Conservation (phyloP, 345 rosid genomes). For the Excoecaria agallocha region DNA sequence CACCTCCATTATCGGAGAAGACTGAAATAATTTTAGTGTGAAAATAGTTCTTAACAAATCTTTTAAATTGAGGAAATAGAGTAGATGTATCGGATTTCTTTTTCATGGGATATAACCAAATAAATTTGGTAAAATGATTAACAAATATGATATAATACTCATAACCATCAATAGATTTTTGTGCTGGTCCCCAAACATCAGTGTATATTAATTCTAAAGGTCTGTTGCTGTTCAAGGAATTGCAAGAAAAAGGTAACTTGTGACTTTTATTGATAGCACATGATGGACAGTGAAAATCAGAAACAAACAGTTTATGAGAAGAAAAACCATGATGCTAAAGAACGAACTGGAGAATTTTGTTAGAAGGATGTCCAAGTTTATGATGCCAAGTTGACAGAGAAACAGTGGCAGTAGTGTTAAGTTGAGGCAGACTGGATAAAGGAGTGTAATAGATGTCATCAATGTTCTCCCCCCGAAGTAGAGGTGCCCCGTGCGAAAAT, state of each 20-base stretch:
- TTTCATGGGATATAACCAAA: neutral
- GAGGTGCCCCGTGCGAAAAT: neutral
- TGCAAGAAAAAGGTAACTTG: neutral
- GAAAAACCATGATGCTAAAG: neutral
- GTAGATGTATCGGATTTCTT: neutral
- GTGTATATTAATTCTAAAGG: neutral
- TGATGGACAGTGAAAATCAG: neutral
- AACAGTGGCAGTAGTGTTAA: neutral
- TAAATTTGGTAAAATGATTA: neutral
- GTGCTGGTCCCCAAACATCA: neutral
- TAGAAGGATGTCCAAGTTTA: neutral
- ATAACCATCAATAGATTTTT: neutral
- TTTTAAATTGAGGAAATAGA: constrained; percentile 1
- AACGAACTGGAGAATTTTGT: neutral
- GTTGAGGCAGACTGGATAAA: neutral
- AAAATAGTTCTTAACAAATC: too few relatives aligned
- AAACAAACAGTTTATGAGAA: neutral
- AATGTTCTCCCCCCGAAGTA: neutral
- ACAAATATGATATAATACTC: neutral
- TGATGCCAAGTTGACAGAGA: neutral
- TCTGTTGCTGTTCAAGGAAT: neutral
- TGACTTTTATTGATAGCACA: neutral
- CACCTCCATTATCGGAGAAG: too few relatives aligned
- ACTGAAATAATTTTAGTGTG: too few relatives aligned
- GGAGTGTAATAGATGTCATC: neutral